A percentile compares a stretch with the other conserved stretches of the same genome.
Conservation (phyloP, 345 rosid species). For the Mercurialis annua region DNA sequence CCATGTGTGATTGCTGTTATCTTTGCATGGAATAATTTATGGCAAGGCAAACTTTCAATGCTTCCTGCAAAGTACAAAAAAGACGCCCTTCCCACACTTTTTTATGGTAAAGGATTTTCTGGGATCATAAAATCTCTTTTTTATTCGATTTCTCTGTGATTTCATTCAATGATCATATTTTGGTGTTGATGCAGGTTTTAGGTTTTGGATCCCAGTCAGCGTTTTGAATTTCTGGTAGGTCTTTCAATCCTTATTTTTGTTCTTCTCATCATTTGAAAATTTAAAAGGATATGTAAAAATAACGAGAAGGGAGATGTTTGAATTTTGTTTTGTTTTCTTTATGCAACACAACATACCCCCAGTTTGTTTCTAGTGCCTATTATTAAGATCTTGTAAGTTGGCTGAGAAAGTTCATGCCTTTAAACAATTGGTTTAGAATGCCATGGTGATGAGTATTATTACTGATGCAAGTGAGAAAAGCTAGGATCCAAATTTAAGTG, state of each 20-base stretch:
- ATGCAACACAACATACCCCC: not conserved
- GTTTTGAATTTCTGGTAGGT: constrained; percentile 71
- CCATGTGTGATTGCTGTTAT: constrained; percentile 83
- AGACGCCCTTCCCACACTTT: constrained; percentile 78
- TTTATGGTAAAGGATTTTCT: constrained; percentile 51
- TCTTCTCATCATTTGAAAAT: not conserved
- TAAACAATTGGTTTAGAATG: not conserved
- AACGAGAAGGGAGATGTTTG: not conserved
- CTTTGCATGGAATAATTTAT: constrained; percentile 90
- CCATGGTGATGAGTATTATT: not conserved
- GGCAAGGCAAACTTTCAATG: constrained; percentile 71
- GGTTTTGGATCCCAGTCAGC: constrained; percentile 97
- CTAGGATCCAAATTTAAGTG: not conserved
- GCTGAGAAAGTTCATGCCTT: not conserved
- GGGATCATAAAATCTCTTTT: constrained; percentile 17
- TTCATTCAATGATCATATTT: constrained; percentile 10
- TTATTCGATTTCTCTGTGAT: constrained; percentile 3
- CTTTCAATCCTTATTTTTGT: constrained; percentile 1
- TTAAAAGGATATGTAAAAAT: not conserved
- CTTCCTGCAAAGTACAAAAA: constrained; percentile 69
- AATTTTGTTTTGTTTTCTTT: not conserved
- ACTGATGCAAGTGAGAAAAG: not conserved
- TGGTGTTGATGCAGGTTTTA: constrained; percentile 60
- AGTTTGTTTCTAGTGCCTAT: not conserved
- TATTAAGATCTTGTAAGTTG: not conserved